Percentiles rank a stretch among this genome's conserved stretches.
Conservation (phyloP, 2,329 filamentous ascomycete species). For the Fusarium odoratissimum region DNA sequence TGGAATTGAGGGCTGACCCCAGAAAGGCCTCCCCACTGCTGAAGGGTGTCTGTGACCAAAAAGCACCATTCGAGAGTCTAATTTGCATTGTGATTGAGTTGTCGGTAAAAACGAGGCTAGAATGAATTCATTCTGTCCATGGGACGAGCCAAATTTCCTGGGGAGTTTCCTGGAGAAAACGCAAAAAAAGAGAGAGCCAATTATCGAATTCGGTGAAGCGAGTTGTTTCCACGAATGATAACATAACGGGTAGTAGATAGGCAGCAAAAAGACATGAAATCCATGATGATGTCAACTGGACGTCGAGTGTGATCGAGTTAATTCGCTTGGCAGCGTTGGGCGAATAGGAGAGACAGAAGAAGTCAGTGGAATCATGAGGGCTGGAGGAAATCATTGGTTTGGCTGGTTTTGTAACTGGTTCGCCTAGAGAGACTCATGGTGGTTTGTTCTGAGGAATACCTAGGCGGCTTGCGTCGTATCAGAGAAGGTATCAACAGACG, state of each 20-base stretch:
- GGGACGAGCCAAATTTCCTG: neutral
- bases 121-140: slow-evolving; percentile 5
- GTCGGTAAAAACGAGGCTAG: slow-evolving; percentile 27
- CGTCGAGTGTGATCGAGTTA: slow-evolving; percentile 26
- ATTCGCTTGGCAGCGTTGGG: slow-evolving; percentile 26
- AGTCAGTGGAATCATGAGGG: slow-evolving; percentile 29
- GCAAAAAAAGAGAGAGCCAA: slow-evolving; percentile 6
- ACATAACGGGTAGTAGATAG: slow-evolving; percentile 9
- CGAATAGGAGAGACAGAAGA: slow-evolving; percentile 37
- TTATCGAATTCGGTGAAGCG: slow-evolving; percentile 23
- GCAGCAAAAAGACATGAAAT: slow-evolving; percentile 11
- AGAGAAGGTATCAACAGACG: neutral
- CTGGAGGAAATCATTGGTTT: slow-evolving; percentile 8
- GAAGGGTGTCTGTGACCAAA: slow-evolving; percentile 12
- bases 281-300: slow-evolving; percentile 44
- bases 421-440: neutral
- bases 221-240: slow-evolving; percentile 29
- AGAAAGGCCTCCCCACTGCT: slow-evolving; percentile 27
- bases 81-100: slow-evolving; percentile 22
- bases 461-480: neutral
- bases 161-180: slow-evolving; percentile 1
- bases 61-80: neutral
- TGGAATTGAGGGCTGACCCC: slow-evolving; percentile 41
- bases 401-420: slow-evolving; percentile 4
- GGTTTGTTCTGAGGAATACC: neutral